Evolutionary conservation across 2,329 filamentous ascomycete species (phyloP).

Genomic region (Tolypocladium tropicale): DNA sequence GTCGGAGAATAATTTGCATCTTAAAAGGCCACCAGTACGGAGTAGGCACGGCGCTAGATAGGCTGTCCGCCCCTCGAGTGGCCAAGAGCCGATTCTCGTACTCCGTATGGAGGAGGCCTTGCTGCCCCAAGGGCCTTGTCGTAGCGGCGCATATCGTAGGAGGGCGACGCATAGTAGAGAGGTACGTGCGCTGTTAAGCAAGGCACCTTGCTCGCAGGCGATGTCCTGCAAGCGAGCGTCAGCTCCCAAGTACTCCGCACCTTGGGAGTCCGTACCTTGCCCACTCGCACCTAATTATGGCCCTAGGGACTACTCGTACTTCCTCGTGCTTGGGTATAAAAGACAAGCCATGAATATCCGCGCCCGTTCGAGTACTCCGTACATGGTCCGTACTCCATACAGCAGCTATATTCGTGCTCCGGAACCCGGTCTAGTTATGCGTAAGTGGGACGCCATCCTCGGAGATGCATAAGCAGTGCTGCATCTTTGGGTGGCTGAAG

Average conservation of each 20-base stretch:
- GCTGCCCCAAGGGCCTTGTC: neutral
- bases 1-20: neutral
- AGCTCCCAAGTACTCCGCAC: too few relatives aligned
- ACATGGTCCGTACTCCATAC: neutral
- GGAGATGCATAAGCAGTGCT: neutral
- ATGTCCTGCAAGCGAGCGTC: neutral
- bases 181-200: neutral
- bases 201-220: too few relatives aligned
- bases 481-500: neutral
- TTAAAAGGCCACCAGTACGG: neutral
- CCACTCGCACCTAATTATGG: too few relatives aligned
- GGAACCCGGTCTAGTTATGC: neutral
- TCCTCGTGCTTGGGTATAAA: neutral
- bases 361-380: neutral
- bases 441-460: slow-evolving; percentile 1
- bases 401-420: neutral
- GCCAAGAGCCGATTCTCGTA: too few relatives aligned
- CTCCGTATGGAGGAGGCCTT: neutral
- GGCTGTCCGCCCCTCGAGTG: neutral
- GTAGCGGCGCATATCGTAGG: neutral
- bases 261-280: too few relatives aligned
- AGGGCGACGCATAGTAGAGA: neutral
- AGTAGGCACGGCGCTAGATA: neutral
- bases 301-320: too few relatives aligned
- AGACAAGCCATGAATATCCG: neutral